Conservation (phyloP, 148 eudicot genomes). For the Rhododendron kiyosumense region DNA sequence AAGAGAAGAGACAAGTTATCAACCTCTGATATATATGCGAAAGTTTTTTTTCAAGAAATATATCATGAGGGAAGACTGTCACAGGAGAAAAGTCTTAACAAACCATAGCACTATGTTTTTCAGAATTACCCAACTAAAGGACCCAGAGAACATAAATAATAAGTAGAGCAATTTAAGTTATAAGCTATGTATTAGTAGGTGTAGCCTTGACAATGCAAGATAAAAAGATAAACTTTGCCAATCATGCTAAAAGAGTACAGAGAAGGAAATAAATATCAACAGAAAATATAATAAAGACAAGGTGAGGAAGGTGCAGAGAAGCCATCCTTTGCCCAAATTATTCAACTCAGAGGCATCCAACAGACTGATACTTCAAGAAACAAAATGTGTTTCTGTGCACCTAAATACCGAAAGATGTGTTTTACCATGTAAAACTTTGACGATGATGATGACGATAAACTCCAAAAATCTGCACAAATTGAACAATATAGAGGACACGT, state of each 20-base stretch:
- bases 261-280: not conserved
- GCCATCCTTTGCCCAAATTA: not conserved
- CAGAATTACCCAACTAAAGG: not conserved
- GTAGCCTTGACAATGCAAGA: not conserved
- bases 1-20: not conserved
- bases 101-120: not conserved
- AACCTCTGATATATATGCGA: no score
- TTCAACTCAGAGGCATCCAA: not conserved
- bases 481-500: not conserved
- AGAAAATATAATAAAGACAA: not conserved
- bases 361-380: not conserved
- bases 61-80: not conserved
- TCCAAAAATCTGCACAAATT: not conserved
- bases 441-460: not conserved
- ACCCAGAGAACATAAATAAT: not conserved
- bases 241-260: not conserved
- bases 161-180: not conserved
- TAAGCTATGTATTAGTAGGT: not conserved
- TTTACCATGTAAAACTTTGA: not conserved
- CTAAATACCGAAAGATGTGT: not conserved
- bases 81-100: not conserved
- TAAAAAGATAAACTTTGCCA: not conserved
- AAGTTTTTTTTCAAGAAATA: not conserved
- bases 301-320: not conserved
- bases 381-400: not conserved